These are phyloP conservation scores for Berkeleyomyces basicola DNA, from an alignment of 2,329 filamentous ascomycete genomes.

Conservation along the genomic window DNA sequence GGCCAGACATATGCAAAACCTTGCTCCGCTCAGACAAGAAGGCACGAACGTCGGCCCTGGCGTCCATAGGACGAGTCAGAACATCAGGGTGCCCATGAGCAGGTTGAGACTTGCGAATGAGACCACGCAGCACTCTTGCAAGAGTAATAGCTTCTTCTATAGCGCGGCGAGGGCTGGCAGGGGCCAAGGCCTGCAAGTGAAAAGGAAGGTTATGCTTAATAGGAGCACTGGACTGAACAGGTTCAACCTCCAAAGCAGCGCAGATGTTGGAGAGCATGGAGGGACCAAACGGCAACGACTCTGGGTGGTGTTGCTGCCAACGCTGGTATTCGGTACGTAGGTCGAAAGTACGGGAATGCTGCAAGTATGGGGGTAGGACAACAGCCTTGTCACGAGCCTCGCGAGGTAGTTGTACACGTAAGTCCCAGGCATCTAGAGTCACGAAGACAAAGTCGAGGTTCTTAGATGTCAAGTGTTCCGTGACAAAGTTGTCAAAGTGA, in stretches of 20 bases:
- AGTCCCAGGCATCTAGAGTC: slow-evolving; percentile 94
- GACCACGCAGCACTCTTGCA: slow-evolving; percentile 74
- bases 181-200: slow-evolving; percentile 88
- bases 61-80: slow-evolving; percentile 87
- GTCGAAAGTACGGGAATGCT: slow-evolving; percentile 95
- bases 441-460: slow-evolving; percentile 97
- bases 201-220: slow-evolving; percentile 99
- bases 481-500: slow-evolving; percentile 84
- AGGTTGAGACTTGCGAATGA: slow-evolving; percentile 93
- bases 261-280: slow-evolving; percentile 96
- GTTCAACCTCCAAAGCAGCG: slow-evolving; percentile 92
- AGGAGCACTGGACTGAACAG: slow-evolving; percentile 88
- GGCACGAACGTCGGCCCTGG: slow-evolving; percentile 84
- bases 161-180: slow-evolving; percentile 83
- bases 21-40: slow-evolving; percentile 95
- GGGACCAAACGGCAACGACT: slow-evolving; percentile 90
- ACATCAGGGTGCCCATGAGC: slow-evolving; percentile 89
- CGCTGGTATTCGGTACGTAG: slow-evolving; percentile 93
- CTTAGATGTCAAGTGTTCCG: slow-evolving; percentile 76
- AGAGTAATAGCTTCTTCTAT: slow-evolving; percentile 97
- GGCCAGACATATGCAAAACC: slow-evolving; percentile 91
- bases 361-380: slow-evolving; percentile 86
- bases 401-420: slow-evolving; percentile 89
- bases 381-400: slow-evolving; percentile 98
- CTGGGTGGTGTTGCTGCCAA: slow-evolving; percentile 96